Conservation (phyloP, 305 asterid species). For the Fraxinus paxiana region DNA sequence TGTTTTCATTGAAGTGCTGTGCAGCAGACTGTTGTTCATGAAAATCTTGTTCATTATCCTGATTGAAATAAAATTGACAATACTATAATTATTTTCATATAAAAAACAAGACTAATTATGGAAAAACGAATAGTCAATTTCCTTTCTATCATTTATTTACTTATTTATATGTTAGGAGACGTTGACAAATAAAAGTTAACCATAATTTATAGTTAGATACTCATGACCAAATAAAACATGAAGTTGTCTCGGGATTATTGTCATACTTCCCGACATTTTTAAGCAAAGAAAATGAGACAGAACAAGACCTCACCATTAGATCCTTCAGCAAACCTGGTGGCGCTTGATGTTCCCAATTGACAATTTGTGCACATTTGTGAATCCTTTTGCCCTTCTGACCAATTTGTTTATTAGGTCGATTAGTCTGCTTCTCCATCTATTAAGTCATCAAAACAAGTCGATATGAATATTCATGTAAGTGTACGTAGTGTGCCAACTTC, state of each 20-base stretch:
- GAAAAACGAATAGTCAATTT: not conserved
- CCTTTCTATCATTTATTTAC: not conserved
- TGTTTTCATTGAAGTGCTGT: not conserved
- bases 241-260: not conserved
- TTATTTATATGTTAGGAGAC: not conserved
- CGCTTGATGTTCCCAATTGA: not conserved
- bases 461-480: not conserved
- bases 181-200: not conserved
- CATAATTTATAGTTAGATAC: not conserved
- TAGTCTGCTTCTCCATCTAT: slow-evolving; percentile 9
- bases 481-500: not conserved
- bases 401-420: not conserved
- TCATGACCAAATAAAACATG: not conserved
- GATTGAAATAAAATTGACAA: not conserved
- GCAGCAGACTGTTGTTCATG: not conserved
- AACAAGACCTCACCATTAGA: not conserved
- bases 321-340: not conserved
- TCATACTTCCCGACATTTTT: not conserved
- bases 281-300: not conserved
- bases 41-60: not conserved
- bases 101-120: not conserved
- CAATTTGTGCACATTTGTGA: not conserved
- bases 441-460: not conserved
- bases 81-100: not conserved
- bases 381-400: not conserved